These are phyloP conservation scores for Aspergillus flavus DNA, from an alignment of 2,329 filamentous ascomycete species.

Conservation along the genomic window DNA sequence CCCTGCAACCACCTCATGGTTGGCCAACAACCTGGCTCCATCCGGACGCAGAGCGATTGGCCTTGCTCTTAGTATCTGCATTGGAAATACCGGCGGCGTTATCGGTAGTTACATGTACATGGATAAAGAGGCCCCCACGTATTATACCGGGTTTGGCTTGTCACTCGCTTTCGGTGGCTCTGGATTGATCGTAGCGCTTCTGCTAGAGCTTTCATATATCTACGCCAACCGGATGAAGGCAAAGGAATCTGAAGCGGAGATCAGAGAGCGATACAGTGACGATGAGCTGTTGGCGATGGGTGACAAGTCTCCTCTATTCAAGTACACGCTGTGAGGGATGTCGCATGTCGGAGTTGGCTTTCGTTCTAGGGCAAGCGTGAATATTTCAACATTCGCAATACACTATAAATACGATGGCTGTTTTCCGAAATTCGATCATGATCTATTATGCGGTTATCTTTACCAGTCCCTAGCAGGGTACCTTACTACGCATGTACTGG, in stretches of 20 bases:
- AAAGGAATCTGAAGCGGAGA: constrained; percentile 32
- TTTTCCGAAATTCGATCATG: too few species aligned
- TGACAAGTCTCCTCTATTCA: constrained; percentile 46
- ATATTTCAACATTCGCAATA: too few species aligned
- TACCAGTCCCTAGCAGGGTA: too few species aligned
- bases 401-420: too few species aligned
- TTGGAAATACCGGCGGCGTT: constrained; percentile 27
- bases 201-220: constrained; percentile 23
- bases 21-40: constrained; percentile 29
- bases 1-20: constrained; percentile 28
- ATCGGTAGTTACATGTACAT: constrained; percentile 29
- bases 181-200: constrained; percentile 34
- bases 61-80: constrained; percentile 23
- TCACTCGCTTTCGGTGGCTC: constrained; percentile 21
- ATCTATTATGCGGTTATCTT: too few species aligned
- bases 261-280: constrained; percentile 39
- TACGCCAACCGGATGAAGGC: constrained; percentile 22
- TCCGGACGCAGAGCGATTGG: constrained; percentile 25
- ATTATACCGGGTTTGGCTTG: constrained; percentile 27
- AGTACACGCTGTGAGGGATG: constrained; percentile 32
- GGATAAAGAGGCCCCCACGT: constrained; percentile 21
- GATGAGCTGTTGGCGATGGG: constrained; percentile 45
- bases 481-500: too few species aligned
- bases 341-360: too few species aligned
- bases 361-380: background rate